Base-by-base conservation (phyloP, 2,329 filamentous ascomycete genomes). In the Calonectria crousiana region DNA sequence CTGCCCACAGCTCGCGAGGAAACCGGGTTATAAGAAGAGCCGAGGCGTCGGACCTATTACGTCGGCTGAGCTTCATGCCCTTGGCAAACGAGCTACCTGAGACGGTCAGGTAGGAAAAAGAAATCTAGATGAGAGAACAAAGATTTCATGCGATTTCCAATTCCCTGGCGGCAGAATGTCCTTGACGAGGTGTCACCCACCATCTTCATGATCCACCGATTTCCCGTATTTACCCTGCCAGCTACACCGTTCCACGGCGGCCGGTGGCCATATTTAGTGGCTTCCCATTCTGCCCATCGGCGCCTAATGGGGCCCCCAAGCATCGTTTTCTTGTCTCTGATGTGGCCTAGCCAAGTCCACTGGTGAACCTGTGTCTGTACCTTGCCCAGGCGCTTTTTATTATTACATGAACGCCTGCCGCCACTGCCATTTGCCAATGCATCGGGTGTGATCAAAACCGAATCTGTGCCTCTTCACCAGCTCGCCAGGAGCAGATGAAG, bases 21-120 rank as follows among this genome's bases (percentile, higher is more conserved):
- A 72, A 69, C 49, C 71, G 28, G 71, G 49, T 52, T 69, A 44
- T 68, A 30, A 69, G n/a, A 65, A 47, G 44, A 72, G 71, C 71
- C 66, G 71, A 73, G 65, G 65, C 56, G 47, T 69, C 66, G 65
- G 64, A 53, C 70, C 64, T 72, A 62, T 64, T 52, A 44, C n/a
- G 65, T 30, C n/a, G 56, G 69, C 34, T 26, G 38, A 36, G 49
- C 56, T 47, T 65, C 47, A 44, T 65, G 49, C 28, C 53, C 32
- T 28, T 60, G 56, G n/a, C 34, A 6, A 23, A 34, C 56, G 56
- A 60, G 56, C 56, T 38, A 60, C 56, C 51, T 51, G 34, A 34
- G 32, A 30, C 38, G 30, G 30, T 36, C 38, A 51, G 11, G 41
- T 28, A 60, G 32, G 10, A 28, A 26, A 56, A 30, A 30, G 47